phyloP scores from a whole-genome alignment of 2,329 filamentous ascomycete genomes.

The Ceratocystis alfenasii region DNA sequence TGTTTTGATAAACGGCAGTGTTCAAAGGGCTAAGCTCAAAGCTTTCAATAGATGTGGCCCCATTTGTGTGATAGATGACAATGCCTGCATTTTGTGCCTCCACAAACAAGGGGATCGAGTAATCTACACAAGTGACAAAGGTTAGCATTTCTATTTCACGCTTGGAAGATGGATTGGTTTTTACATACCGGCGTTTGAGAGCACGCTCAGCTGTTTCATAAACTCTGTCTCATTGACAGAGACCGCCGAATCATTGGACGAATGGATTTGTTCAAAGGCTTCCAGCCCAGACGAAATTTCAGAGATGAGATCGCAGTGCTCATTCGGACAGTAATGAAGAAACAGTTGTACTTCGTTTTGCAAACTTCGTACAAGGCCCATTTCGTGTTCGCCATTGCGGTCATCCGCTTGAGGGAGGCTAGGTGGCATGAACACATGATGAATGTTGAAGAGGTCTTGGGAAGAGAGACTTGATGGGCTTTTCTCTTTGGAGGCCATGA shows the following conservation, averaged over 20 bases:
- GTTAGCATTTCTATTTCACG: too few species aligned
- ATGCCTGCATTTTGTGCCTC: conserved; percentile 31
- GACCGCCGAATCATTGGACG: neutral
- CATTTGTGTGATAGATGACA: conserved; percentile 23
- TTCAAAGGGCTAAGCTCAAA: conserved; percentile 30
- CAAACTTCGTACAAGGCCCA: neutral
- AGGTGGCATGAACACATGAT: neutral
- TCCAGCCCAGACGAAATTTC: neutral
- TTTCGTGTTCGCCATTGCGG: neutral
- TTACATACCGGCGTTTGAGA: neutral
- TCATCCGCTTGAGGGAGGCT: too few species aligned
- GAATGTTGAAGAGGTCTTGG: neutral
- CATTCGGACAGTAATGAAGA: neutral
- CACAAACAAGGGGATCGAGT: conserved; percentile 27
- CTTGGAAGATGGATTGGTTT: too few species aligned
- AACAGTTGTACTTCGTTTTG: neutral
- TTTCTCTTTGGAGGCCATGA: too few species aligned
- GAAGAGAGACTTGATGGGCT: too few species aligned
- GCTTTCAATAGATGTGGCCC: neutral
- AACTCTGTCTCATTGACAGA: neutral
- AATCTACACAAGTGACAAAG: conserved; percentile 13
- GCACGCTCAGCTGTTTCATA: neutral
- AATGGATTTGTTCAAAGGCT: neutral
- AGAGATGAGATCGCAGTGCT: neutral
- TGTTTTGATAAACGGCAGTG: conserved; percentile 24